A percentile compares a stretch with the other conserved stretches of the same genome.
Evolutionary conservation across 1,139 yeast species (phyloP).

Genomic region (Kurtzmaniella natalensis): DNA sequence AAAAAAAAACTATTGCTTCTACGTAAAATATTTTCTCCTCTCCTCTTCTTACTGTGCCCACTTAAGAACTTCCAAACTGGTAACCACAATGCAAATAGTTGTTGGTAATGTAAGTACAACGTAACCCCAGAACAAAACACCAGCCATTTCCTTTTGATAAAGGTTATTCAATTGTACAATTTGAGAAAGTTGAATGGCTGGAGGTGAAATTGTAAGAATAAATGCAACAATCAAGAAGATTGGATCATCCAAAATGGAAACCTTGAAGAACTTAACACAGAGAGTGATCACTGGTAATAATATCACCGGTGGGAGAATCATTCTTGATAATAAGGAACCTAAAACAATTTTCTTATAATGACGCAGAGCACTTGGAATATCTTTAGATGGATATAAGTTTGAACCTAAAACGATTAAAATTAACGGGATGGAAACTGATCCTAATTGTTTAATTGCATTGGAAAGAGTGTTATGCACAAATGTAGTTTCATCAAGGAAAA

Average conservation of each 20-base stretch:
- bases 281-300: conserved; percentile 66
- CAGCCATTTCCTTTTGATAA: conserved; percentile 79
- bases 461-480: conserved; percentile 78
- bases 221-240: conserved; percentile 75
- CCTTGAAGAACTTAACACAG: conserved; percentile 58
- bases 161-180: conserved; percentile 74
- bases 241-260: conserved; percentile 79
- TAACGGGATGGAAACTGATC: conserved; percentile 85
- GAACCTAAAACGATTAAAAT: conserved; percentile 72
- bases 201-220: conserved; percentile 73
- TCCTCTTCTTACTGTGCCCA: conserved; percentile 27
- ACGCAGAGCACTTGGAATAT: conserved; percentile 59
- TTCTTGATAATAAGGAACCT: conserved; percentile 68
- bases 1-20: too few relatives aligned
- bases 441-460: conserved; percentile 71
- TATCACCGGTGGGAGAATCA: conserved; percentile 69
- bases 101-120: conserved; percentile 73
- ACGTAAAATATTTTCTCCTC: too few relatives aligned
- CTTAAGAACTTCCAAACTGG: conserved; percentile 61
- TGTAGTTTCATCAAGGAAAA: conserved; percentile 47
- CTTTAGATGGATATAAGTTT: conserved; percentile 64
- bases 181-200: conserved; percentile 80
- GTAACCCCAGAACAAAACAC: conserved; percentile 85
- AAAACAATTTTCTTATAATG: conserved; percentile 56
- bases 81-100: conserved; percentile 68